These are phyloP conservation scores for Rhizoclosmatium sp. DNA, from an alignment of 192 early-diverging fungal species.

Conservation along the genomic window DNA sequence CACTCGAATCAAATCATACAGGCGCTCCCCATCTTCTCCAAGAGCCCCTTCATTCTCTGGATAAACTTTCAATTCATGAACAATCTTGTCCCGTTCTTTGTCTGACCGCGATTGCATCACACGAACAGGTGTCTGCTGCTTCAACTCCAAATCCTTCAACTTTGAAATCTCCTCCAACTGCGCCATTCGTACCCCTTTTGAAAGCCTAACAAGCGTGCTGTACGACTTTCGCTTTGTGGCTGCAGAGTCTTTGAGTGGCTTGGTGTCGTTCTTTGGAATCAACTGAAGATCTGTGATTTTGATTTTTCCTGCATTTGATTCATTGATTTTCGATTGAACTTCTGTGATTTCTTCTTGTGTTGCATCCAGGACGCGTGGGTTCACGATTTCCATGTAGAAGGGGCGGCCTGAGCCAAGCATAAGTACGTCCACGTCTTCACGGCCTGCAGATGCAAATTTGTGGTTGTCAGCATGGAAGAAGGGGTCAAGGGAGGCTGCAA, in stretches of 20 bases:
- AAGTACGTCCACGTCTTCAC: slow-evolving; percentile 93
- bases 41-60: slow-evolving; percentile 11
- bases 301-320: slow-evolving; percentile 41
- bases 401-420: slow-evolving; percentile 92
- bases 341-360: slow-evolving; percentile 38
- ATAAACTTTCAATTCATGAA: slow-evolving; percentile 45
- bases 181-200: slow-evolving; percentile 27
- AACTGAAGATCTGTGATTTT: slow-evolving; percentile 46
- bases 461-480: slow-evolving; percentile 49
- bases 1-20: slow-evolving; percentile 51
- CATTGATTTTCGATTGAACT: slow-evolving; percentile 50
- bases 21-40: slow-evolving; percentile 7
- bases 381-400: slow-evolving; percentile 87
- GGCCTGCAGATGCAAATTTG: slow-evolving; percentile 84
- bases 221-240: slow-evolving; percentile 58
- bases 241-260: slow-evolving; percentile 52
- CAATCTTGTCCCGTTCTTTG: slow-evolving; percentile 52
- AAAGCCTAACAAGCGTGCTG: slow-evolving; percentile 41
- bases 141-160: slow-evolving; percentile 42
- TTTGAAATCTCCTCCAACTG: slow-evolving; percentile 31
- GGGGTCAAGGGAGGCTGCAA: slow-evolving; percentile 28
- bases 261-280: slow-evolving; percentile 46
- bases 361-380: slow-evolving; percentile 65
- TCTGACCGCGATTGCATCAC: slow-evolving; percentile 53
- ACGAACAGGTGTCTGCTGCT: slow-evolving; percentile 59